Evolutionary conservation across 78 protist species (phyloP).

Genomic region (Monosiga brevicollis): DNA sequence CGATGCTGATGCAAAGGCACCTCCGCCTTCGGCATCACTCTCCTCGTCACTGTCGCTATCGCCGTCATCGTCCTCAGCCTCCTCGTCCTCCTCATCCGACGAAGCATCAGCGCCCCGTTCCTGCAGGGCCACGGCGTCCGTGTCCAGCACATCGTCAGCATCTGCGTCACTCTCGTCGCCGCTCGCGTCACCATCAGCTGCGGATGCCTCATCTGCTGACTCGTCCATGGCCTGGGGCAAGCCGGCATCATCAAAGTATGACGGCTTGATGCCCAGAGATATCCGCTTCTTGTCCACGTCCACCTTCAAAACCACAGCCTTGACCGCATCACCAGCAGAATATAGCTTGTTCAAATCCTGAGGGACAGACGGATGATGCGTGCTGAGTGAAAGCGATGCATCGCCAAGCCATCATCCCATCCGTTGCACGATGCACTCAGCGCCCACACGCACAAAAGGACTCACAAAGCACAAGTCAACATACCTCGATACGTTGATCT

Average conservation of each 20-base stretch:
- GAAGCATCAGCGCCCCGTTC: background rate
- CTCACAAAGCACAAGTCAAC: background rate
- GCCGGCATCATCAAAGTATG: slow-evolving; percentile 4
- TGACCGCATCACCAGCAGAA: background rate
- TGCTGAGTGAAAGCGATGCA: background rate
- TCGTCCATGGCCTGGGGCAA: background rate
- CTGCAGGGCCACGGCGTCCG: background rate
- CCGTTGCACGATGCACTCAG: too few relatives aligned
- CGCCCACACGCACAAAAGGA: too few relatives aligned
- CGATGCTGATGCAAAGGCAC: too few relatives aligned
- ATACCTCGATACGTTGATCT: background rate
- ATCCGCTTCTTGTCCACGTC: background rate
- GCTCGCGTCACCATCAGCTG: background rate
- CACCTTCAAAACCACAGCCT: background rate
- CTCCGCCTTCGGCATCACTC: too few relatives aligned
- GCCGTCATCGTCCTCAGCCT: background rate
- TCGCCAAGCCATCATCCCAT: background rate
- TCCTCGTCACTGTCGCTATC: too few relatives aligned
- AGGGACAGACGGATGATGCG: too few relatives aligned
- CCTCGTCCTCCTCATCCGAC: background rate
- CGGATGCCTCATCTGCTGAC: background rate
- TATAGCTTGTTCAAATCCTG: background rate
- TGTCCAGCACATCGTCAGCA: background rate
- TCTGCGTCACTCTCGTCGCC: slow-evolving; percentile 4
- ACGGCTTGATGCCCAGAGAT: slow-evolving; percentile 12